Evolutionary conservation across 2,329 filamentous ascomycete genomes (phyloP).

Genomic region (Fusarium sulawesiense): DNA sequence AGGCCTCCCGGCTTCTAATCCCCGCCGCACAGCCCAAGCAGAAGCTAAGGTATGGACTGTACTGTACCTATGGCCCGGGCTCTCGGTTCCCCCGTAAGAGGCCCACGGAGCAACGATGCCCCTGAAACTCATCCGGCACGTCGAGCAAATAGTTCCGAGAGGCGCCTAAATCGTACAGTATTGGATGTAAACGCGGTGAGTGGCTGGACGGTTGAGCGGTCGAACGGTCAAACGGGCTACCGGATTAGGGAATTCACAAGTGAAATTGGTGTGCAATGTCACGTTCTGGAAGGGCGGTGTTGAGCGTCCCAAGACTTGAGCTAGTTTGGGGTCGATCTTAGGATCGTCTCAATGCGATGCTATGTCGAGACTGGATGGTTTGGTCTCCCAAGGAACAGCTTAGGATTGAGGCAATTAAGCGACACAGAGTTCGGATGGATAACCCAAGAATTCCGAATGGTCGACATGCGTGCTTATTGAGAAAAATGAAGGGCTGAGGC

Average conservation of each 20-base stretch:
- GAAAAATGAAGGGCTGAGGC: slow-evolving; percentile 9
- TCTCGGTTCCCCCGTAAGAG: slow-evolving; percentile 33
- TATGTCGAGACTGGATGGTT: neutral
- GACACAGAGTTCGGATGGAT: slow-evolving; percentile 5
- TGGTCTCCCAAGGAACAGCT: neutral
- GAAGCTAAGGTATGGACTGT: neutral
- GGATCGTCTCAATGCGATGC: slow-evolving; percentile 27
- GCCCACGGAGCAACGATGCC: slow-evolving; percentile 17
- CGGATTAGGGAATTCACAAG: slow-evolving; percentile 30
- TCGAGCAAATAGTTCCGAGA: slow-evolving; percentile 2
- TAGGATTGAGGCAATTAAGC: slow-evolving; percentile 13
- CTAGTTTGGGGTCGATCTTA: slow-evolving; percentile 19
- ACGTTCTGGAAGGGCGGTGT: slow-evolving; percentile 42
- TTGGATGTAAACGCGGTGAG: slow-evolving; percentile 4
- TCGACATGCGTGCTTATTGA: slow-evolving; percentile 2
- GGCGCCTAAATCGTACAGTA: slow-evolving; percentile 2
- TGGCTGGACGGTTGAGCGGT: slow-evolving; percentile 21
- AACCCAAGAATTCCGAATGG: slow-evolving; percentile 4
- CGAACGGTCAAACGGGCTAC: slow-evolving; percentile 23
- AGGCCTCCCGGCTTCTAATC: slow-evolving; percentile 14
- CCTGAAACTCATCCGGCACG: slow-evolving; percentile 23
- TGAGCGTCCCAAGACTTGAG: slow-evolving; percentile 8
- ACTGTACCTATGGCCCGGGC: slow-evolving; percentile 14
- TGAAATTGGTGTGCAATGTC: slow-evolving; percentile 5
- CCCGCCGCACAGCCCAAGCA: slow-evolving; percentile 11